Evolutionary conservation across 352 stramenopile species (phyloP).

Genomic region (Globisporangium alternatum): DNA sequence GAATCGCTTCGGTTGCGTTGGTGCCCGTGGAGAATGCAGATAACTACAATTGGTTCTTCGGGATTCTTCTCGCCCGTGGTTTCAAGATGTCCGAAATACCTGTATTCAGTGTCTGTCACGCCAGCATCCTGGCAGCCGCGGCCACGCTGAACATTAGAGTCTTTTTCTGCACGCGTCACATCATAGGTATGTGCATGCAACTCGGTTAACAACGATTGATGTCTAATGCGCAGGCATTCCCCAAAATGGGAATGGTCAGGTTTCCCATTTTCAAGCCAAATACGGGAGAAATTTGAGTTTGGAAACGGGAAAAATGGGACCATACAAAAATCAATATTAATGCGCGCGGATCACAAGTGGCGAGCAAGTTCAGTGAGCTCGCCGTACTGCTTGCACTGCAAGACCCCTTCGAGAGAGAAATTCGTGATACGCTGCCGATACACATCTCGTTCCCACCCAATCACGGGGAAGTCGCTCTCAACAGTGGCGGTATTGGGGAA

Average conservation of each 20-base stretch:
- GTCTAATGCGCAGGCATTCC: not conserved
- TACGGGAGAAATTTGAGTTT: not conserved
- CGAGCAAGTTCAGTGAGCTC: not conserved
- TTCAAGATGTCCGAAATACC: not conserved
- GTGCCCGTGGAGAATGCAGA: conserved; percentile 11
- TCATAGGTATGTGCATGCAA: not conserved
- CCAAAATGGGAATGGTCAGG: not conserved
- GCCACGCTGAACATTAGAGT: not conserved
- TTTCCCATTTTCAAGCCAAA: not conserved
- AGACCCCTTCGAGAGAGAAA: not conserved
- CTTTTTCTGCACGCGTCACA: not conserved
- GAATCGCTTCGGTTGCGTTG: conserved; percentile 19
- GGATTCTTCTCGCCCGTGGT: not conserved
- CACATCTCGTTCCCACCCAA: not conserved
- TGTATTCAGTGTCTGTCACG: not conserved
- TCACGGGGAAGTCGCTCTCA: not conserved
- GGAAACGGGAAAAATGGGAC: not conserved
- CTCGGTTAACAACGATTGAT: too few relatives aligned
- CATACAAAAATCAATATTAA: not conserved
- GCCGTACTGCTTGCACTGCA: conserved; percentile 2
- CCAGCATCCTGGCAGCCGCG: not conserved
- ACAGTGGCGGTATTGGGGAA: not conserved
- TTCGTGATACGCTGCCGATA: conserved; percentile 1
- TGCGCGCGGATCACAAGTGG: not conserved
- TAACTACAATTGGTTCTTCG: not conserved